These are phyloP conservation scores for Orbilia brochopaga DNA, from an alignment of 2,329 filamentous ascomycete genomes.

Conservation along the genomic window DNA sequence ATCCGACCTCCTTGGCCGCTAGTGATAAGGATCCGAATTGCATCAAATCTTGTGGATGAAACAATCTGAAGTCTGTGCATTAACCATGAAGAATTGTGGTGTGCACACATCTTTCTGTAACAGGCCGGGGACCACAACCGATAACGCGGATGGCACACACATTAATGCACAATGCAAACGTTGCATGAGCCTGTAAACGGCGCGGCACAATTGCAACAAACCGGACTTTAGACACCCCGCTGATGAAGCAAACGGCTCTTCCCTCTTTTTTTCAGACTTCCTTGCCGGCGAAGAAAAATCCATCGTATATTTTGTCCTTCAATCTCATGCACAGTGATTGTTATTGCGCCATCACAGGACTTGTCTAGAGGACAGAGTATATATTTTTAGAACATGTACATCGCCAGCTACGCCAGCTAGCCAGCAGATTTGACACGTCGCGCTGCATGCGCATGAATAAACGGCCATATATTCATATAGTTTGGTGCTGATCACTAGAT, in stretches of 20 bases:
- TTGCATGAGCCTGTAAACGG: slow-evolving; percentile 2
- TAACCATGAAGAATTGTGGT: slow-evolving; percentile 3
- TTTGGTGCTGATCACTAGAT: slow-evolving; percentile 4
- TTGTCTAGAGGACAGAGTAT: not conserved
- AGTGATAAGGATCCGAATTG: slow-evolving; percentile 1
- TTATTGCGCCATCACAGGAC: not conserved
- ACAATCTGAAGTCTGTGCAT: slow-evolving; percentile 2
- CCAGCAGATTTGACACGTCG: slow-evolving; percentile 11
- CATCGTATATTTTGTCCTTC: not conserved
- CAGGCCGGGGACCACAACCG: not conserved
- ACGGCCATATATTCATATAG: slow-evolving; percentile 3
- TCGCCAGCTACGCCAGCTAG: not conserved
- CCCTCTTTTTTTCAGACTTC: not conserved
- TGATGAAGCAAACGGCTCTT: not conserved
- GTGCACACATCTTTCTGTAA: not conserved
- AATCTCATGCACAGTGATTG: slow-evolving; percentile 3
- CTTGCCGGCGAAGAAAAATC: not conserved
- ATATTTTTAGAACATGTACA: slow-evolving; percentile 8
- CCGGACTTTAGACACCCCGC: too few species aligned
- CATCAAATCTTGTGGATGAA: not conserved
- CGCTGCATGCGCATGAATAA: slow-evolving; percentile 6
- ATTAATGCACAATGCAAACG: slow-evolving; percentile 9
- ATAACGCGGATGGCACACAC: not conserved
- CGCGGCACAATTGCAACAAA: slow-evolving; percentile 8
- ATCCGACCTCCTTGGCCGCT: not conserved